These are phyloP conservation scores for Malus hybrid DNA, from an alignment of 331 rosid genomes.

Conservation along the genomic window DNA sequence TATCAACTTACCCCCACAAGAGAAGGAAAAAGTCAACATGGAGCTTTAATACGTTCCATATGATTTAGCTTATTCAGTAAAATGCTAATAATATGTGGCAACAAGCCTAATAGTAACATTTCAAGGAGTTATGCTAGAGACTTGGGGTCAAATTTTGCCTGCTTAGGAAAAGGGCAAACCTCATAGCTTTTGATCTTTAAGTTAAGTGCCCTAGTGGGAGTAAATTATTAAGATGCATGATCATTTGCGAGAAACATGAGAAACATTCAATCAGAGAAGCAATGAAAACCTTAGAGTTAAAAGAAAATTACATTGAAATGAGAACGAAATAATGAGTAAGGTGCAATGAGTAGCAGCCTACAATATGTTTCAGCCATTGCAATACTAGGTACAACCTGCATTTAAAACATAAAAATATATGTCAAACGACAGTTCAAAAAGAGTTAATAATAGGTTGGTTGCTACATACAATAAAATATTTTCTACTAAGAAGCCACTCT, in stretches of 20 bases:
- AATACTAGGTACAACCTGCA: conserved; percentile 90
- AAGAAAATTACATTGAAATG: conserved; percentile 70
- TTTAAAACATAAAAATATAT: conserved; percentile 9
- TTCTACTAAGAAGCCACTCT: not conserved
- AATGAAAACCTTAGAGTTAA: conserved; percentile 6
- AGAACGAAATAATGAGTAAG: conserved; percentile 84
- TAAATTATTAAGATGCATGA: not conserved
- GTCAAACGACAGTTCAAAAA: conserved; percentile 17
- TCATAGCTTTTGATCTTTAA: not conserved
- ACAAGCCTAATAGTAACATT: not conserved
- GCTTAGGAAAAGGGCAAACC: not conserved
- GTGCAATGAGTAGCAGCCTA: conserved; percentile 80
- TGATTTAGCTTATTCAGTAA: not conserved
- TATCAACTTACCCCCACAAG: not conserved
- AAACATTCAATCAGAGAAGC: not conserved
- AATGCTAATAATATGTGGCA: not conserved
- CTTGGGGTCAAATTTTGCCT: not conserved
- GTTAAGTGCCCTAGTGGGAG: not conserved
- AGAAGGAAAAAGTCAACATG: not conserved
- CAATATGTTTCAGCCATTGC: conserved; percentile 96
- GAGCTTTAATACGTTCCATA: not conserved
- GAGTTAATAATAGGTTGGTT: not conserved
- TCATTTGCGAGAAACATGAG: not conserved
- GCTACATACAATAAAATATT: not conserved
- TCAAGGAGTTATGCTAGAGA: not conserved